These are phyloP conservation scores for Triticum timopheevii DNA, from an alignment of 176 grass and related monocot species.

Conservation along the genomic window DNA sequence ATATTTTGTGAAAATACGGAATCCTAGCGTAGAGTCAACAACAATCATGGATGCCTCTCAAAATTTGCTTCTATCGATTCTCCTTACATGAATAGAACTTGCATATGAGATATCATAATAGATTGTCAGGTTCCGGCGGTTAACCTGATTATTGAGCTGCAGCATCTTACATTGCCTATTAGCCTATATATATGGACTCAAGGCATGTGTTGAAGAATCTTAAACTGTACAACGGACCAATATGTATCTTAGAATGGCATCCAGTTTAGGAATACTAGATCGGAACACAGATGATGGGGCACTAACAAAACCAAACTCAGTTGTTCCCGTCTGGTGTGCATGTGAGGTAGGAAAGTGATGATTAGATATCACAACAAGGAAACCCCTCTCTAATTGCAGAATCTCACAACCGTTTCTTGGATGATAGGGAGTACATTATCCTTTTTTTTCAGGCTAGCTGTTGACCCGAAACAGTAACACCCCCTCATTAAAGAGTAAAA, in stretches of 20 bases:
- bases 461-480: slow-evolving; percentile 3
- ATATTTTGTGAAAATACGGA: neutral
- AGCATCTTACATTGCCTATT: neutral
- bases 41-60: neutral
- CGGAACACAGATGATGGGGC: slow-evolving; percentile 11
- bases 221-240: neutral
- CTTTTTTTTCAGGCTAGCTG: neutral
- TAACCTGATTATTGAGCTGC: neutral
- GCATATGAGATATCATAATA: neutral
- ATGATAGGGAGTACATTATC: neutral
- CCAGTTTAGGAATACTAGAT: neutral
- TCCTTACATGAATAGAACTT: neutral
- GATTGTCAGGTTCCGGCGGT: neutral
- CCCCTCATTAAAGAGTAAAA: too few species aligned
- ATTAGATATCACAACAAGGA: slow-evolving; percentile 16
- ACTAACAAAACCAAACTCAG: slow-evolving; percentile 14
- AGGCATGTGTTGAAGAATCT: neutral
- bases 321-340: slow-evolving; percentile 43
- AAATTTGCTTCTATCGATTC: neutral
- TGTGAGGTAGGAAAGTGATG: slow-evolving; percentile 28
- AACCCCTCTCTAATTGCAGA: slow-evolving; percentile 25
- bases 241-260: neutral
- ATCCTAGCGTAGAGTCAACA: neutral
- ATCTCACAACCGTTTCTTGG: slow-evolving; percentile 27
- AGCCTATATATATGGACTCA: neutral